Evolutionary conservation across 2,329 filamentous ascomycete genomes (phyloP), one percentile per base, ranked within the genome.

Genomic region (Penicillium verrucosum): DNA sequence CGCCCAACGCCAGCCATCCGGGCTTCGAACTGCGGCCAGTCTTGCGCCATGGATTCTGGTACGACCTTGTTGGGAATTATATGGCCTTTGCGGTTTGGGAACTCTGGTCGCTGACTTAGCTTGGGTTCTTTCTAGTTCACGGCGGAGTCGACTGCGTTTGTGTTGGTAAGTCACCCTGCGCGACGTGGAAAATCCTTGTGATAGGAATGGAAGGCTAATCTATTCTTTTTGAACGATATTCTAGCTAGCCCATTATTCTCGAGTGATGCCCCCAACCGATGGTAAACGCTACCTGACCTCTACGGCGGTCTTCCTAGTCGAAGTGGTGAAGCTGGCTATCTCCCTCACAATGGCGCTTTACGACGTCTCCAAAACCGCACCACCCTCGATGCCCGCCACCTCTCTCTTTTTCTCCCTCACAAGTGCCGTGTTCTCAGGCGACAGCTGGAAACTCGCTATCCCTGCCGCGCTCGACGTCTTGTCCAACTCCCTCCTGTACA

Each of bases 401-500:
- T 85, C 90, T 1, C 81, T 97, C 18, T 90, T 95, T 69, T 83
- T 87, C 67, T 88, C 91, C 68, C 85, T 97, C 25, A 89, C 87
- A 68, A 86, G 85, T 65, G 85, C 87, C 30, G 89, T 97, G 16
- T 96, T 97, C 70, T 88, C 89, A 0, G 88, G 89, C 10, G 94
- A 97, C 70, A 92, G 92, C 64, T 97, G 93, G 93, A 96, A 96
- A 74, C 78, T 99, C 61, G 91, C 90, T 9, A 86, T 97, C 41
- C 94, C 93, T 0, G 94, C 93, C 4, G 82, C 86, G 5, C 80
- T 97, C 1, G 97, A 96, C 71, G 96, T 93, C 0, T 73, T 97
- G 29, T 91, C 97, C 68, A 97, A 97, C 70, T 89, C 89, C n/a
- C 78, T 97, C 52, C 91, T 97, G 73, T 99, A 97, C 69, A 84